Base-by-base conservation (phyloP, 805 yeast species). In the Cyberlindnera amylophila region DNA sequence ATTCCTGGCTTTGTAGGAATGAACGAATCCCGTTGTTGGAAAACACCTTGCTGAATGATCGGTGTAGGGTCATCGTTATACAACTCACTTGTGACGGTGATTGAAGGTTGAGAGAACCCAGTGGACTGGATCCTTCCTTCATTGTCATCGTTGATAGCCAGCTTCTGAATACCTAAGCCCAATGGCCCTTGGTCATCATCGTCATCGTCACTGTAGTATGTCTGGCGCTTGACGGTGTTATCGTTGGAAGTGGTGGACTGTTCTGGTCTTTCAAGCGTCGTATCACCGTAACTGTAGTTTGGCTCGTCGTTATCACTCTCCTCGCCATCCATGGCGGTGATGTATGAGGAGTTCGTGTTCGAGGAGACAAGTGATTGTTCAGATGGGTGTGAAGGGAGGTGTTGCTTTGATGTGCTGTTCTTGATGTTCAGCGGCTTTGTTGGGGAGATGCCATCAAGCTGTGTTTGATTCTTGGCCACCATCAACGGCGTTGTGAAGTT, bases 61-160 rank as follows among this genome's bases (percentile, higher is more conserved):
- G 59, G 55, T 9, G 59, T 55, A 13, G 51, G 53, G 18, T 53
- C 59, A 42, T 52, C 54, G 30, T 50, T 50, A 34, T 51, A 47
- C 2, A 6, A 7, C 11, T 14, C 6, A n/a, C 15, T 17, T 23
- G 39, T 8, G 21, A 21, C 21, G 6, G 38, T 34, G 24, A 33
- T 36, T 3, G 43, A 40, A 14, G 42, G 29, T n/a, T 19, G 37
- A 19, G 36, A 11, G 13, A 13, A 7, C 5, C 27, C 27, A 4
- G 21, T 15, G 12, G 37, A 11, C 4, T 10, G 11, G 6, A n/a
- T 13, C 19, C 23, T 24, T 14, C 32, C 23, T 11, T 9, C 36
- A 16, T 36, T 33, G 14, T 32, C 40, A 13, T 44, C 45, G 4
- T 30, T 14, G 15, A 50, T 16, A 1, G 54, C 33, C 12, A 53